These are phyloP conservation scores for Fistulina hepatica DNA, from an alignment of 1,284 basidiomycete genomes.

Conservation along the genomic window DNA sequence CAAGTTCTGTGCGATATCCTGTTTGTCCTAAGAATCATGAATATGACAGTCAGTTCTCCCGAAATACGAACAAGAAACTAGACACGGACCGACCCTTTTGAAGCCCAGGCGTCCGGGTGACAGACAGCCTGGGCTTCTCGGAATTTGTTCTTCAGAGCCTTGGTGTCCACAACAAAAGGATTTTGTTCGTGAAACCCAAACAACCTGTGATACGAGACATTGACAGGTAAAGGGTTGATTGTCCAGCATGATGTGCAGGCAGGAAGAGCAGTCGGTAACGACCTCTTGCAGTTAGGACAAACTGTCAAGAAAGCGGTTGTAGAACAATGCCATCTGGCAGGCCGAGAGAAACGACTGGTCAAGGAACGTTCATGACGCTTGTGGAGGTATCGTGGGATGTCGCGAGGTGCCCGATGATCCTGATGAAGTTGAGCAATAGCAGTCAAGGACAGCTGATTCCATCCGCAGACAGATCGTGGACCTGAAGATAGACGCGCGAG, in stretches of 20 bases:
- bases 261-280: slow-evolving; percentile 54
- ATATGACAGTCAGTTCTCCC: slow-evolving; percentile 11
- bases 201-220: slow-evolving; percentile 47
- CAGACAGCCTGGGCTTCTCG: slow-evolving; percentile 60
- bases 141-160: slow-evolving; percentile 48
- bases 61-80: slow-evolving; percentile 2
- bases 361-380: too few species aligned
- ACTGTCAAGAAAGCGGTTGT: too few species aligned
- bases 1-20: slow-evolving; percentile 48
- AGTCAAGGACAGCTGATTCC: too few species aligned
- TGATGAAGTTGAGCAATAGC: too few species aligned
- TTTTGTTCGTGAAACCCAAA: slow-evolving; percentile 52
- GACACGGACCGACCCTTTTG: slow-evolving; percentile 41
- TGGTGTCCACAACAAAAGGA: slow-evolving; percentile 50
- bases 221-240: slow-evolving; percentile 44
- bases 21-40: slow-evolving; percentile 35
- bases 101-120: slow-evolving; percentile 74
- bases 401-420: too few species aligned
- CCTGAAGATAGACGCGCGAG: too few species aligned
- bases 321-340: too few species aligned
- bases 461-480: too few species aligned
- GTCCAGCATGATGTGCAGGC: slow-evolving; percentile 57
- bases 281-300: too few species aligned
- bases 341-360: too few species aligned
- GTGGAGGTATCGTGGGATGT: too few species aligned